Percentiles rank a stretch among this genome's conserved stretches.
Conservation (phyloP, 2,329 filamentous ascomycete species). For the Thermomyces lanuginosus region DNA sequence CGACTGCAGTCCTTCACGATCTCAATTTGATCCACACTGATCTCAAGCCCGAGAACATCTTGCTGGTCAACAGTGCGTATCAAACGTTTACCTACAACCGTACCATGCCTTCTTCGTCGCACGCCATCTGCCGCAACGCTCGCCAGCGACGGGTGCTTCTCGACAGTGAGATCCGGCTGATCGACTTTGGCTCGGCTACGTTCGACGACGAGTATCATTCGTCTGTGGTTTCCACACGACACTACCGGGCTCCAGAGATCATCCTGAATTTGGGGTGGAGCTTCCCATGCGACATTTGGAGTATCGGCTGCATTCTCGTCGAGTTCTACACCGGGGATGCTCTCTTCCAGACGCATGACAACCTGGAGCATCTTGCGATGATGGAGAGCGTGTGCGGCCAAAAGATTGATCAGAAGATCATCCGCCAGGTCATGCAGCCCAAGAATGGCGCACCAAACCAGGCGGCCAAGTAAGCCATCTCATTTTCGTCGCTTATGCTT, state of each 20-base stretch:
- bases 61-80: constrained; percentile 47
- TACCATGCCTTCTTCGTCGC: constrained; percentile 48
- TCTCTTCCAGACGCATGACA: constrained; percentile 53
- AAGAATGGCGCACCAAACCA: constrained; percentile 35
- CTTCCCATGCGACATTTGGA: constrained; percentile 54
- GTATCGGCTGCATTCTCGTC: constrained; percentile 51
- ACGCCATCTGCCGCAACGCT: constrained; percentile 39
- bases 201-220: constrained; percentile 55
- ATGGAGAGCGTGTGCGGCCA: constrained; percentile 48
- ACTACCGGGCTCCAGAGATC: constrained; percentile 52
- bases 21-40: constrained; percentile 91
- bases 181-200: constrained; percentile 52
- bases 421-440: constrained; percentile 36
- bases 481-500: constrained; percentile 7
- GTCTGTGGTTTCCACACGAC: constrained; percentile 49
- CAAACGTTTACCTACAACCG: constrained; percentile 56
- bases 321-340: constrained; percentile 54
- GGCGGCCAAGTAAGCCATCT: constrained; percentile 38
- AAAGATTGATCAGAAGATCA: constrained; percentile 39
- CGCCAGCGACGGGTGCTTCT: constrained; percentile 47
- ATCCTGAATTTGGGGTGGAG: constrained; percentile 53
- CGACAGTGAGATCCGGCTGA: constrained; percentile 49
- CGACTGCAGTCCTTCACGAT: constrained; percentile 65
- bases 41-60: constrained; percentile 52
- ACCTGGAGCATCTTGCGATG: constrained; percentile 52